phyloP scores from a whole-genome alignment of 2,329 filamentous ascomycete genomes.

The Emergomyces pasteurianus region DNA sequence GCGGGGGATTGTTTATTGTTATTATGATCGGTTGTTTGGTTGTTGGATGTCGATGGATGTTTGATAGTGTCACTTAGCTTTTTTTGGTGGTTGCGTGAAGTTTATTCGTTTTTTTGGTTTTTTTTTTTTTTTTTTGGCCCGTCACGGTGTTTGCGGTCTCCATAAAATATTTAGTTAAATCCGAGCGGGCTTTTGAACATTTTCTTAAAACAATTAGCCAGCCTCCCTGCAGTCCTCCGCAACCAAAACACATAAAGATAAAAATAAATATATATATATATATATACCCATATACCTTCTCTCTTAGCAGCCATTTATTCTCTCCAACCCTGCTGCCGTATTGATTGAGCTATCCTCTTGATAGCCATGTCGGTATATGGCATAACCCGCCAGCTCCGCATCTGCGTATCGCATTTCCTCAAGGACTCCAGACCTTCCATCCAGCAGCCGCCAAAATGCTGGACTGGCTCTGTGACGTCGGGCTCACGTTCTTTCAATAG shows the following conservation, averaged over 20 bases:
- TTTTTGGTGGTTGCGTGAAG: not conserved
- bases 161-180: not conserved
- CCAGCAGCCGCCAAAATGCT: not conserved
- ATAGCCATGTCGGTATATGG: constrained; percentile 3
- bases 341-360: not conserved
- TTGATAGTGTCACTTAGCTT: constrained; percentile 13
- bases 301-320: not conserved
- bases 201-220: not conserved
- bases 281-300: too few relatives aligned
- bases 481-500: not conserved
- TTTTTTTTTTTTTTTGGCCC: not conserved
- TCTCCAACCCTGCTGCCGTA: not conserved
- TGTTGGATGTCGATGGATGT: not conserved
- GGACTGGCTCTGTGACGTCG: constrained; percentile 1
- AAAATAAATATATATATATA: too few relatives aligned
- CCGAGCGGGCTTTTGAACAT: not conserved
- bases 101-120: too few relatives aligned
- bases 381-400: constrained; percentile 1
- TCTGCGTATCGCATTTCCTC: constrained; percentile 1
- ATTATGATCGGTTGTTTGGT: not conserved
- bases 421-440: not conserved
- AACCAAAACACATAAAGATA: not conserved
- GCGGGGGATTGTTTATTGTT: not conserved
- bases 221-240: not conserved
- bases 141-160: not conserved